phyloP scores from a whole-genome alignment of 1,139 yeast species.

The Zygosaccharomyces pseudobailii region DNA sequence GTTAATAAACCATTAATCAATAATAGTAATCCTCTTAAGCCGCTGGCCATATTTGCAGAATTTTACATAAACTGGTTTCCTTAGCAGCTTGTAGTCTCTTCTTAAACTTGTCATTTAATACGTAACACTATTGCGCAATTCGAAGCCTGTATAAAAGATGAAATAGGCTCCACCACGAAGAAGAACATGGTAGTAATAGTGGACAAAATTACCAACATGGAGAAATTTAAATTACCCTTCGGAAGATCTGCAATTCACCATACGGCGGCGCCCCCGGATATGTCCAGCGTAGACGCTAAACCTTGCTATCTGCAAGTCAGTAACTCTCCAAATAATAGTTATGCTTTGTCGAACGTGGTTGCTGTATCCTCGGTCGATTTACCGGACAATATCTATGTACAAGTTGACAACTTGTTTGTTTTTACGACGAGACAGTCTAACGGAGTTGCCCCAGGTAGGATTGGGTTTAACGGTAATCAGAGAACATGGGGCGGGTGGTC shows the following conservation, averaged over 20 bases:
- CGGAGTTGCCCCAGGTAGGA: conserved; percentile 56
- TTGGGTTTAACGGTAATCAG: conserved; percentile 84
- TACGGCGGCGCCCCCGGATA: conserved; percentile 27
- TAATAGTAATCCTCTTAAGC: neutral
- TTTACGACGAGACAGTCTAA: conserved; percentile 62
- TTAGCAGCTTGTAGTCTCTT: neutral
- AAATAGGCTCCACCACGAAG: neutral
- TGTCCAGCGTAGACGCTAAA: conserved; percentile 30
- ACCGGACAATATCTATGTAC: conserved; percentile 54
- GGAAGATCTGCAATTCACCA: conserved; percentile 31
- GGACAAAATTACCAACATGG: conserved; percentile 24
- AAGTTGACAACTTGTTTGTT: conserved; percentile 74
- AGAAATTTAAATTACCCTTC: conserved; percentile 35
- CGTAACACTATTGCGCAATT: neutral
- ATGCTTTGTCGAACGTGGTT: conserved; percentile 65
- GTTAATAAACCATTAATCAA: neutral
- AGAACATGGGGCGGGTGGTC: conserved; percentile 94
- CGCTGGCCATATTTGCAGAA: neutral
- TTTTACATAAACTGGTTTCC: neutral
- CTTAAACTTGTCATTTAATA: neutral
- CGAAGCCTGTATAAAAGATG: conserved; percentile 1
- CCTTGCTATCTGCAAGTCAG: conserved; percentile 40
- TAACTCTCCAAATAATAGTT: conserved; percentile 61
- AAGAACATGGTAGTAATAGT: neutral
- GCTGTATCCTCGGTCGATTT: conserved; percentile 79